A percentile compares a stretch with the other conserved stretches of the same genome.
Conservation (phyloP, 2,329 filamentous ascomycete genomes). For the Plenodomus biglobosus region DNA sequence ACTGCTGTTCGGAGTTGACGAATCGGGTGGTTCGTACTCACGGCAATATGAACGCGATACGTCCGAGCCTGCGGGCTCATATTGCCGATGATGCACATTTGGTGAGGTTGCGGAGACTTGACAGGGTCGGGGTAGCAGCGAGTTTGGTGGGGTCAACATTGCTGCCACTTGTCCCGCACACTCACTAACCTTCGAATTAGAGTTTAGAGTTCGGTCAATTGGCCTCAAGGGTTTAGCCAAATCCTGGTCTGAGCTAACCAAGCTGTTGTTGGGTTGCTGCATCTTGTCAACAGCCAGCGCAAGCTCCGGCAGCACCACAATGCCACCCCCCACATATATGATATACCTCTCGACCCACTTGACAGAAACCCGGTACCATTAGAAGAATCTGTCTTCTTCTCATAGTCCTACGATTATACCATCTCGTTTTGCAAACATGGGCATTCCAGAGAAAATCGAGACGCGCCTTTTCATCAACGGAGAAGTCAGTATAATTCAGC, state of each 20-base stretch:
- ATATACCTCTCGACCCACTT: too few species aligned
- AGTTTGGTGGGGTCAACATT: conserved; percentile 16
- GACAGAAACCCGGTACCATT: too few species aligned
- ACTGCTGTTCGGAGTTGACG: conserved; percentile 3
- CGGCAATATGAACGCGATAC: conserved; percentile 7
- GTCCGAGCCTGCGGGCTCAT: conserved; percentile 22
- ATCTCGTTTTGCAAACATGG: conserved; percentile 20
- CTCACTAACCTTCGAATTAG: background rate
- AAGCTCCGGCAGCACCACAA: too few species aligned
- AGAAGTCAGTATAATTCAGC: conserved; percentile 20
- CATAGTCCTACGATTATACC: background rate
- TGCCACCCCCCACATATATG: too few species aligned
- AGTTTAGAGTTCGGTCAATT: too few species aligned
- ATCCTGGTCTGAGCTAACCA: too few species aligned
- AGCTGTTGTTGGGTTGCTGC: too few species aligned
- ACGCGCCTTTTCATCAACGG: conserved; percentile 42
- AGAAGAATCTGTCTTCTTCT: background rate
- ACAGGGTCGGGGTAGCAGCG: background rate
- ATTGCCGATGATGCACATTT: conserved; percentile 18
- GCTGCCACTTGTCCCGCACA: background rate
- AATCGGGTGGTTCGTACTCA: background rate
- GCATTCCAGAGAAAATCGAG: conserved; percentile 34
- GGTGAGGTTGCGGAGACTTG: conserved; percentile 8
- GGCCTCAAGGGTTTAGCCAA: too few species aligned
- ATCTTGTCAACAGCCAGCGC: too few species aligned